These are phyloP conservation scores for Pseudonitzschia delicatissima DNA, from an alignment of 108 stramenopile genomes.

Conservation along the genomic window DNA sequence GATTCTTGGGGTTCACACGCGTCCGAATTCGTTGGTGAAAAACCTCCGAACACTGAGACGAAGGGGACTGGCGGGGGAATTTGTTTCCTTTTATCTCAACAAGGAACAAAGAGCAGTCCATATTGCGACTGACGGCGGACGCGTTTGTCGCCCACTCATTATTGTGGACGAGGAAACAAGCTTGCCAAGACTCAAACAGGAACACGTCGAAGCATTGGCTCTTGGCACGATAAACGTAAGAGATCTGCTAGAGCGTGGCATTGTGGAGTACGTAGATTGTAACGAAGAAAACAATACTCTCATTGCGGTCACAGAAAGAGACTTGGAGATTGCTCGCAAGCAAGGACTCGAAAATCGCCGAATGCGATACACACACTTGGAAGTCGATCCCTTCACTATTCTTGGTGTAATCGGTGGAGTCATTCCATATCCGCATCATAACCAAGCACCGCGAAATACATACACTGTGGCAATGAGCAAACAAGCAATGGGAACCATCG, in stretches of 20 bases:
- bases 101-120: constrained; percentile 92
- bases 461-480: constrained; percentile 99
- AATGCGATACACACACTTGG: constrained; percentile 94
- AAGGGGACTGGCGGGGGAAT: constrained; percentile 90
- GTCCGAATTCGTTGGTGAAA: constrained; percentile 70
- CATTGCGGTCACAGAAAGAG: constrained; percentile 89
- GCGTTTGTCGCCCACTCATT: constrained; percentile 96
- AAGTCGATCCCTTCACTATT: constrained; percentile 98
- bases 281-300: constrained; percentile 99
- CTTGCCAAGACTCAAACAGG: constrained; percentile 68
- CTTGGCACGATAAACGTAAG: constrained; percentile 68
- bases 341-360: constrained; percentile 42
- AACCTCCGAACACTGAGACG: constrained; percentile 83
- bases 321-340: constrained; percentile 70
- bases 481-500: constrained; percentile 98
- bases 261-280: constrained; percentile 99
- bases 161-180: constrained; percentile 87
- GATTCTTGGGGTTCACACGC: constrained; percentile 85
- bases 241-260: constrained; percentile 85
- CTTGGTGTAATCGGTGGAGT: constrained; percentile 97
- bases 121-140: constrained; percentile 96
- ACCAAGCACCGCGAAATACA: constrained; percentile 95
- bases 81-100: constrained; percentile 96
- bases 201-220: constrained; percentile 82
- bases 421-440: constrained; percentile 99